phyloP scores from a whole-genome alignment of 352 stramenopile species.

The Phytophthora palmivora region DNA sequence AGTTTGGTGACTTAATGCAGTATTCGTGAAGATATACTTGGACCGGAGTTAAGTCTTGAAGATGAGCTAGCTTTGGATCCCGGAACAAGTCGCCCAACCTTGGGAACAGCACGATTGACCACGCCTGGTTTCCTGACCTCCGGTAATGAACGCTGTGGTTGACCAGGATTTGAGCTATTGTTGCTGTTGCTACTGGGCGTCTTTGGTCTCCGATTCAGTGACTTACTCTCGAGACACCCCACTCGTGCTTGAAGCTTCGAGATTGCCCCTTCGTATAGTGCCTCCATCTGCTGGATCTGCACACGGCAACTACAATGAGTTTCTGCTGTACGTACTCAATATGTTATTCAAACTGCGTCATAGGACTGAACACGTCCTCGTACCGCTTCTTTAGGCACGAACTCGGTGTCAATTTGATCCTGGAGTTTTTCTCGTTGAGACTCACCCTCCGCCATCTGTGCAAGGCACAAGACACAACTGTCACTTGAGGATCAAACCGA shows the following conservation, averaged over 20 bases:
- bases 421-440: slow-evolving; percentile 41
- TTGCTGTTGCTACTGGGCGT: slow-evolving; percentile 34
- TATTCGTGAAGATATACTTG: slow-evolving; percentile 25
- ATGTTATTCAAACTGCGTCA: no score
- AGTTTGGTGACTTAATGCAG: slow-evolving; percentile 22
- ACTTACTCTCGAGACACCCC: slow-evolving; percentile 59
- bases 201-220: slow-evolving; percentile 36
- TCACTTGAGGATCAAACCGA: no score
- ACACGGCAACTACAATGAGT: slow-evolving; percentile 1
- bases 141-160: slow-evolving; percentile 26
- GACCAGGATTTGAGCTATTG: slow-evolving; percentile 25
- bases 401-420: slow-evolving; percentile 58
- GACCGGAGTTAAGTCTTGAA: slow-evolving; percentile 20
- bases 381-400: slow-evolving; percentile 61
- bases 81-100: slow-evolving; percentile 66
- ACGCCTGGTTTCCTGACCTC: slow-evolving; percentile 35
- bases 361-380: background rate
- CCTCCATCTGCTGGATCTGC: slow-evolving; percentile 78
- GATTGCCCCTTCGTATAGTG: slow-evolving; percentile 74
- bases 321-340: background rate
- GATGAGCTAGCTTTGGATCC: slow-evolving; percentile 41
- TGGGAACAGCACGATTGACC: slow-evolving; percentile 45
- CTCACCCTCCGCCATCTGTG: slow-evolving; percentile 45
- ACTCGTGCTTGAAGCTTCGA: slow-evolving; percentile 76
- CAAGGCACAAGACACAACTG: slow-evolving; percentile 3